Conservation (phyloP, 306 rosid genomes). For the Mimosa pudica region DNA sequence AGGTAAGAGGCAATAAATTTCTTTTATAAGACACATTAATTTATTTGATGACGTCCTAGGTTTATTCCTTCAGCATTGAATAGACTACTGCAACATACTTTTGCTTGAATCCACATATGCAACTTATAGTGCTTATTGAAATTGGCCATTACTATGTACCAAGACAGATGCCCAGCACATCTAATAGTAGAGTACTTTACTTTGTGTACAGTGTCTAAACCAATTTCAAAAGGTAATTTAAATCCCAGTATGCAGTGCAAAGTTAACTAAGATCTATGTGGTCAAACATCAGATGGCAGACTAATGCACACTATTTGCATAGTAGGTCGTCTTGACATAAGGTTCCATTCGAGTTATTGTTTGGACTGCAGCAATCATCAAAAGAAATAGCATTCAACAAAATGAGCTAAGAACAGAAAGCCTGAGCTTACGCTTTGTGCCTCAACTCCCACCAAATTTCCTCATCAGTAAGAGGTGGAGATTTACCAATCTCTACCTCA, state of each 20-base stretch:
- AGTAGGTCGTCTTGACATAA: background rate
- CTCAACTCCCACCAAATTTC: constrained; percentile 86
- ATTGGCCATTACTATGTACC: background rate
- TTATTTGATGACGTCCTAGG: background rate
- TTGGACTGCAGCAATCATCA: constrained; percentile 9
- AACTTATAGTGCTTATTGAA: background rate
- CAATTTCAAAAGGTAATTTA: constrained; percentile 12
- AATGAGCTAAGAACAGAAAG: constrained; percentile 25
- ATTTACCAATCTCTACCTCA: constrained; percentile 90
- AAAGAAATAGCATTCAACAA: constrained; percentile 23
- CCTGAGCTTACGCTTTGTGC: constrained; percentile 73
- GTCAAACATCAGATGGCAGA: background rate
- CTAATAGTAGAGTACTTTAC: constrained; percentile 12
- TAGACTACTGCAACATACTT: background rate
- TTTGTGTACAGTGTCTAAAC: constrained; percentile 25
- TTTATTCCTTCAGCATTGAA: background rate
- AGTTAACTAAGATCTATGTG: constrained; percentile 20
- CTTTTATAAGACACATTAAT: background rate
- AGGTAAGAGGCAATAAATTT: background rate
- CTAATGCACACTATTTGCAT: background rate
- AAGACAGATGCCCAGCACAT: constrained; percentile 27
- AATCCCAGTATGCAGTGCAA: constrained; percentile 17
- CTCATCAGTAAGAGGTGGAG: constrained; percentile 95
- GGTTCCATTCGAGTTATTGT: constrained; percentile 17
- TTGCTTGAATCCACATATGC: background rate